These are phyloP conservation scores for Teunomyces tritomae DNA, from an alignment of 805 yeast genomes.

Conservation along the genomic window DNA sequence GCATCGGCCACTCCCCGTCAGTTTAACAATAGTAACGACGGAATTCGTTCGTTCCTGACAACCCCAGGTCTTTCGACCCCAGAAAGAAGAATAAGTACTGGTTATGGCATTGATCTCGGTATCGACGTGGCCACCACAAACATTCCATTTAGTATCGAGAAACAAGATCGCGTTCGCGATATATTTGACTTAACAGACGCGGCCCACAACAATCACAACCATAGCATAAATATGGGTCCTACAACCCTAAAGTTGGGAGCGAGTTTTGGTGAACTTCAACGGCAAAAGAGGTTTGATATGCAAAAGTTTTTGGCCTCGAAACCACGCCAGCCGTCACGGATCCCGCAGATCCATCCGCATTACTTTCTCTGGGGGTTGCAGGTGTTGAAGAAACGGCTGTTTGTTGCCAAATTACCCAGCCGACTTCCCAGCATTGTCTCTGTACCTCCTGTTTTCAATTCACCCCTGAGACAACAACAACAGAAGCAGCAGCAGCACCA, in stretches of 20 bases:
- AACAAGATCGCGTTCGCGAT: conserved; percentile 28
- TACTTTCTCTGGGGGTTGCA: conserved; percentile 21
- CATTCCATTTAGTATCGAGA: conserved; percentile 33
- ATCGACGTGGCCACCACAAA: conserved; percentile 21
- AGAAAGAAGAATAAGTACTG: conserved; percentile 6
- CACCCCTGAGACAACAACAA: conserved; percentile 13
- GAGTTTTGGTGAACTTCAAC: not conserved
- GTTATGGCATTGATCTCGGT: conserved; percentile 33
- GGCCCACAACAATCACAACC: not conserved
- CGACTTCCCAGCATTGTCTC: conserved; percentile 29
- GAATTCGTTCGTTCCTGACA: conserved; percentile 19
- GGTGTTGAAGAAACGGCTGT: conserved; percentile 12
- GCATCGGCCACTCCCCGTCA: not conserved
- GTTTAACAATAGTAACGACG: conserved; percentile 7
- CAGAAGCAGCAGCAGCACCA: too few species aligned
- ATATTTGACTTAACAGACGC: conserved; percentile 9
- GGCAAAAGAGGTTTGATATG: not conserved
- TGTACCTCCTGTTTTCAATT: conserved; percentile 29
- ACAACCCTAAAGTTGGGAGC: not conserved
- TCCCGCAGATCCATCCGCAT: conserved; percentile 25
- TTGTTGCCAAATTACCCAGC: conserved; percentile 16
- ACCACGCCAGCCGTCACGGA: conserved; percentile 12
- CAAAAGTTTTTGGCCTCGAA: conserved; percentile 2
- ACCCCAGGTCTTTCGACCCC: not conserved
- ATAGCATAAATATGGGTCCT: not conserved